Evolutionary conservation across 2,329 filamentous ascomycete species (phyloP), one percentile per base, ranked within the genome.

Genomic region (Penicillium hordei): DNA sequence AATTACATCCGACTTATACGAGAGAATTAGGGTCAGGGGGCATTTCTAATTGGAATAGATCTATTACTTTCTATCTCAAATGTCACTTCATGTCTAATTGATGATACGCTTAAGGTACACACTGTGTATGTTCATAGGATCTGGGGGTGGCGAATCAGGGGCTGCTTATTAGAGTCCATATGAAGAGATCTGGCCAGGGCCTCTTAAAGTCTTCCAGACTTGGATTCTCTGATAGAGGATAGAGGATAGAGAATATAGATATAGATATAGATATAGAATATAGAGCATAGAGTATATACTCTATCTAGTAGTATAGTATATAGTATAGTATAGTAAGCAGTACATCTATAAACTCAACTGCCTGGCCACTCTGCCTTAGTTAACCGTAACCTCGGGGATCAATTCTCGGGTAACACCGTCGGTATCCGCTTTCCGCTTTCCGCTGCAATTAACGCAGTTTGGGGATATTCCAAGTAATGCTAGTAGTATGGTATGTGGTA

Each of bases 341-440:
- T 27, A 44, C 8, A 6, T 8, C 13, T 13, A 29, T 19, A 44
- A n/a, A 44, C 25, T 5, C 45, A 51, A 56, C 46, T 59, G 51
- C 57, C 57, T 39, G 25, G 15, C 10, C n/a, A 49, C 5, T 31
- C 13, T 45, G 25, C 48, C 43, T 48, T n/a, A 4, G n/a, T 51
- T 58, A 60, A 59, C 60, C 60, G 60, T 65, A 67, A 68, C 65
- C 66, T 68, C 65, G 65, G 66, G 46, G 25, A 38, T 52, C 43
- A 46, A 53, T 31, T 45, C 45, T 63, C 67, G 66, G 67, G 58
- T 66, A 64, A 55, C 57, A 57, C 55, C 34, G 52, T 65, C 65
- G 63, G 67, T 59, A 67, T 62, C 62, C 40, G 52, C 56, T 55
- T 58, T 49, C 50, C 50, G 40, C 33, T 42, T n/a, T n/a, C n/a